A percentile compares a stretch with the other conserved stretches of the same genome.
phyloP scores from a whole-genome alignment of 192 early-diverging fungal species.

The Linnemannia schmuckeri region DNA sequence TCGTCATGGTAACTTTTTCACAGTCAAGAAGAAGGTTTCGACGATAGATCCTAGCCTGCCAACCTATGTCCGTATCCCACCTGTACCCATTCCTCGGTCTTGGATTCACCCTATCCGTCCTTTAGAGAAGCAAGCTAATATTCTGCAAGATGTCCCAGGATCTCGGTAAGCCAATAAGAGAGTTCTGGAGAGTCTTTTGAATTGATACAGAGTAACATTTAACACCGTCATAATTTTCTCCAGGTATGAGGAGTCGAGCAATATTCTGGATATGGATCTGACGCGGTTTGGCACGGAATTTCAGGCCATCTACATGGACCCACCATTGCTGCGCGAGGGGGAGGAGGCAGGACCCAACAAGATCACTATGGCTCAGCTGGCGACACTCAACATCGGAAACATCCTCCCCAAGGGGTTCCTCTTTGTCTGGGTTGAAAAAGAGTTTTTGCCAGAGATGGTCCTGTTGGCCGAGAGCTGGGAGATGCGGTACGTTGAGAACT shows the following conservation, averaged over 20 bases:
- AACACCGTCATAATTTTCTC: background rate
- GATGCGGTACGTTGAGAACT: conserved; percentile 96
- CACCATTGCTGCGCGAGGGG: conserved; percentile 81
- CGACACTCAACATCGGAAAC: conserved; percentile 64
- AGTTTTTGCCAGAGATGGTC: conserved; percentile 86
- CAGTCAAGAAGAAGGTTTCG: conserved; percentile 87
- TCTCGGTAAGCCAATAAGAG: conserved; percentile 36
- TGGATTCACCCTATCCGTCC: conserved; percentile 87
- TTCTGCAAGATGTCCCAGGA: conserved; percentile 28
- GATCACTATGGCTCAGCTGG: conserved; percentile 74
- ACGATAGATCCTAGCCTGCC: conserved; percentile 87
- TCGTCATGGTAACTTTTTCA: conserved; percentile 85
- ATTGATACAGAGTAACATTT: too few relatives aligned
- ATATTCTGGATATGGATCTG: conserved; percentile 64
- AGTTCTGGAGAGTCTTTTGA: too few relatives aligned
- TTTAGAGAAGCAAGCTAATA: conserved; percentile 47
- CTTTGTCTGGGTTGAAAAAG: conserved; percentile 97
- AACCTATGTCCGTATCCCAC: conserved; percentile 91
- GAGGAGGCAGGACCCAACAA: conserved; percentile 70
- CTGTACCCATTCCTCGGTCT: conserved; percentile 84
- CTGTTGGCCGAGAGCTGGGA: conserved; percentile 81
- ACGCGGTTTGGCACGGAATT: conserved; percentile 75
- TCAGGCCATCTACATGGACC: conserved; percentile 93
- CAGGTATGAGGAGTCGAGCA: conserved; percentile 59
- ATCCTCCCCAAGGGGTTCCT: conserved; percentile 87